Conservation (phyloP, 177 flowering plant genomes). For the Vitis hybrid region DNA sequence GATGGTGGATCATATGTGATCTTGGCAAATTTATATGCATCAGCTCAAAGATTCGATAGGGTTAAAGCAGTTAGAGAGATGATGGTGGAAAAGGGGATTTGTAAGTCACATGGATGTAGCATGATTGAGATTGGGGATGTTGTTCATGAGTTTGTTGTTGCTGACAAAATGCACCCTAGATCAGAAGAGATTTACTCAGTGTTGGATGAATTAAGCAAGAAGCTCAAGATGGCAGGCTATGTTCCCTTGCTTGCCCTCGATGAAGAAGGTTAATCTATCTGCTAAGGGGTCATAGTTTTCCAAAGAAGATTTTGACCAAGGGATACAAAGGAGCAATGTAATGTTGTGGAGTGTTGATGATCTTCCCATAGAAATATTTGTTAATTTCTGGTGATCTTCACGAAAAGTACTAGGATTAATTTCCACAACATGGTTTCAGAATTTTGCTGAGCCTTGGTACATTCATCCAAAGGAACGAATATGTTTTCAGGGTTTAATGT, state of each 20-base stretch:
- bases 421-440: too few species aligned
- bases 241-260: background rate
- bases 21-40: constrained; percentile 41
- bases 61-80: constrained; percentile 28
- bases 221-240: constrained; percentile 29
- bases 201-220: constrained; percentile 29
- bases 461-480: too few species aligned
- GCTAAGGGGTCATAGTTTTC: too few species aligned
- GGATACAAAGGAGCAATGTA: too few species aligned
- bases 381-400: too few species aligned
- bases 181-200: constrained; percentile 23
- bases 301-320: too few species aligned
- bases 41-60: constrained; percentile 34
- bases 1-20: constrained; percentile 37
- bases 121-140: constrained; percentile 34
- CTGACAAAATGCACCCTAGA: constrained; percentile 30
- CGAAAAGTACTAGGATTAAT: too few species aligned
- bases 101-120: constrained; percentile 36
- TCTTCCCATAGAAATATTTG: too few species aligned
- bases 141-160: constrained; percentile 36
- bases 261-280: too few species aligned
- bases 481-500: too few species aligned
- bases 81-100: constrained; percentile 27
- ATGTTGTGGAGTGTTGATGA: too few species aligned
- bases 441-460: too few species aligned